Percentiles rank a stretch among this genome's conserved stretches.
These are phyloP conservation scores for Hyphopichia wangnamkhiaoensis DNA, from an alignment of 1,139 yeast species.

Conservation along the genomic window DNA sequence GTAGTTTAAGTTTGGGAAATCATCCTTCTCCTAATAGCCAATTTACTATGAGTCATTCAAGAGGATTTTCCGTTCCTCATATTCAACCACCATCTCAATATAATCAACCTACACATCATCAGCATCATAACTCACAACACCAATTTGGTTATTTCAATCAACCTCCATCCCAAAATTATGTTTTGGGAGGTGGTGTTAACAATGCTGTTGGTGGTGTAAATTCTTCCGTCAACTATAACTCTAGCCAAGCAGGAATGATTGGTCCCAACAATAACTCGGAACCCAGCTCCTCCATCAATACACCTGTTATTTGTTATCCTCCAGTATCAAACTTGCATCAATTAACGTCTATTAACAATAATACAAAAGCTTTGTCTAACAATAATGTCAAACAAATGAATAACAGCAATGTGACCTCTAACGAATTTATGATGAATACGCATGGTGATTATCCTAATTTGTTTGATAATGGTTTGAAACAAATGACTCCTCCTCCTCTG, in stretches of 20 bases:
- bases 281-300: not conserved
- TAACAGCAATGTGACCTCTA: not conserved
- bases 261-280: conserved; percentile 1
- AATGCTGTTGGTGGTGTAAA: not conserved
- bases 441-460: not conserved
- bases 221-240: not conserved
- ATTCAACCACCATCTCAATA: not conserved
- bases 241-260: not conserved
- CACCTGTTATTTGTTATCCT: conserved; percentile 3
- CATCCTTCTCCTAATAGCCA: not conserved
- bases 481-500: not conserved
- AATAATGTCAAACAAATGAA: not conserved
- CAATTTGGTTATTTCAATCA: conserved; percentile 4
- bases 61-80: conserved; percentile 6
- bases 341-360: not conserved
- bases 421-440: conserved; percentile 3
- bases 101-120: not conserved
- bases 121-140: conserved; percentile 1
- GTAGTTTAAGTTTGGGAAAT: conserved; percentile 5
- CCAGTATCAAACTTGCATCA: conserved; percentile 2
- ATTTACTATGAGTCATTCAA: not conserved
- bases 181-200: not conserved
- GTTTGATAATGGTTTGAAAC: not conserved
- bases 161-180: not conserved
- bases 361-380: not conserved